Conservation (phyloP, 2,329 filamentous ascomycete genomes). For the Cyclaneusma minus region DNA sequence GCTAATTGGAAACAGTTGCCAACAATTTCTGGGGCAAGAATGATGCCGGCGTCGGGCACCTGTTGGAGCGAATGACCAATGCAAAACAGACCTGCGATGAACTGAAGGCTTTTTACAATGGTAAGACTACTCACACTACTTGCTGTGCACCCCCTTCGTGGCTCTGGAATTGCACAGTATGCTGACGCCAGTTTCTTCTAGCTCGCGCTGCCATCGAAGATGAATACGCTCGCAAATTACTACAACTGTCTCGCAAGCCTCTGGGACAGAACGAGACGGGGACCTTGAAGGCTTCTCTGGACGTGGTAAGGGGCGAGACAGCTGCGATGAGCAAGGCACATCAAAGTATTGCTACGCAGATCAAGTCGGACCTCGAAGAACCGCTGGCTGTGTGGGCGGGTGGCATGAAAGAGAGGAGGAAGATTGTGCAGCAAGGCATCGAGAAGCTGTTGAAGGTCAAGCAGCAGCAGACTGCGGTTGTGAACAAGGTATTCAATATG, state of each 20-base stretch:
- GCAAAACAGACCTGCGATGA: slow-evolving; percentile 94
- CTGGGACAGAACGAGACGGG: slow-evolving; percentile 80
- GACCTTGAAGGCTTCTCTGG: slow-evolving; percentile 68
- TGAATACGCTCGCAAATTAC: slow-evolving; percentile 81
- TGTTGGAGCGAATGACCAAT: slow-evolving; percentile 86
- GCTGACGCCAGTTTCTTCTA: too few relatives aligned
- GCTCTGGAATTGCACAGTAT: too few relatives aligned
- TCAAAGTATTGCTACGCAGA: slow-evolving; percentile 75
- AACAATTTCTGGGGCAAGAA: slow-evolving; percentile 99
- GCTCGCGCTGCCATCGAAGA: slow-evolving; percentile 90
- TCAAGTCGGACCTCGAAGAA: slow-evolving; percentile 93
- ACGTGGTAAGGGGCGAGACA: slow-evolving; percentile 75
- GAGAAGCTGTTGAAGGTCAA: slow-evolving; percentile 92
- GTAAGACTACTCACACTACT: slow-evolving; percentile 27
- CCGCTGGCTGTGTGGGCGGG: slow-evolving; percentile 82
- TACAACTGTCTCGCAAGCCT: slow-evolving; percentile 73
- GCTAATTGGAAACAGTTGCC: slow-evolving; percentile 50
- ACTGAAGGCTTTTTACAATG: slow-evolving; percentile 75
- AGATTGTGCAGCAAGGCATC: slow-evolving; percentile 87
- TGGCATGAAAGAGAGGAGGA: slow-evolving; percentile 88
- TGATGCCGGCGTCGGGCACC: slow-evolving; percentile 82
- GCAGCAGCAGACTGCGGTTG: slow-evolving; percentile 73
- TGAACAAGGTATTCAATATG: slow-evolving; percentile 62
- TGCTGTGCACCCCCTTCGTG: background rate
- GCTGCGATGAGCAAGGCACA: slow-evolving; percentile 93